Evolutionary conservation across 306 rosid genomes (phyloP), one percentile per base, ranked within the genome.

Genomic region (Quercus aquifolioides): DNA sequence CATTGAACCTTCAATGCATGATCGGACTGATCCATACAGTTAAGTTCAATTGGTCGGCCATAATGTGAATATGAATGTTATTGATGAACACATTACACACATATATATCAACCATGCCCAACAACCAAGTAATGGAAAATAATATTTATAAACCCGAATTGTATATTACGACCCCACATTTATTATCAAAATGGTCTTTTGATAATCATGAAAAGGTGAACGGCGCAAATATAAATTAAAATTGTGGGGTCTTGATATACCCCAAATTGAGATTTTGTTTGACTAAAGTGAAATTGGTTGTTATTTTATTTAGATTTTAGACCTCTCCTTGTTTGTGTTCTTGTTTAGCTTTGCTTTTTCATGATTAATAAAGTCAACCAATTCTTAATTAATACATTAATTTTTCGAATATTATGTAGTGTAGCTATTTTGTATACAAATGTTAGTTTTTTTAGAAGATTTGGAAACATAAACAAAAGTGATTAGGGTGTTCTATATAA

Each of bases 21-120:
- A 84, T 87, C 74, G 56, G 81, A 84, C 85, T 84, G 84, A 87
- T 83, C 84, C 86, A 81, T 77, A 81, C 78, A 77, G 84, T 81
- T 69, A 49, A 72, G 85, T 81, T 87, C 92, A 76, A 80, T 83
- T 85, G 88, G 92, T 89, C 84, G 86, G 92, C 86, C 85, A 89
- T 85, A 77, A 58, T 43, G 28, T 67, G 73, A n/a, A 38, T 25
- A 19, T 41, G 79, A 33, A 33, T 68, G 23, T 30, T 30, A 8
- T 25, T 33, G 76, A 78, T 67, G 62, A 25, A 57, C 67, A 56
- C 54, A 49, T 23, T 21, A 4, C 6, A 12, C 6, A 12, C 18
- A 60, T 23, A 14, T 1, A 63, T 23, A 63, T 63, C 69, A 54
- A 41, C 55, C 81, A 55, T 33, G 12, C 80, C 67, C 67, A 67